These are phyloP conservation scores for Ammopiptanthus mongolicus DNA, from an alignment of 306 rosid genomes.

Conservation along the genomic window DNA sequence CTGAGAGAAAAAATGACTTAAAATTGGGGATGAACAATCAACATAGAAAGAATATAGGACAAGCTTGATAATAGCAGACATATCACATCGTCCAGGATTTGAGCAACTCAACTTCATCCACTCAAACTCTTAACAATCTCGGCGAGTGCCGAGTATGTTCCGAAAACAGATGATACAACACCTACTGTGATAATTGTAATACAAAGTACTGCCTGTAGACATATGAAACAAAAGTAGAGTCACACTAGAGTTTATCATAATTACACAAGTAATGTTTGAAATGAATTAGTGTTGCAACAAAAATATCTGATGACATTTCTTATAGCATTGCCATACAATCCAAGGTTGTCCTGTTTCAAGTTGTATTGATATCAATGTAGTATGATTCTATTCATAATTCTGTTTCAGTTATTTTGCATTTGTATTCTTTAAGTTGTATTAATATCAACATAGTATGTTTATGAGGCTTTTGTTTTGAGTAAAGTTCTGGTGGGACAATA, in stretches of 20 bases:
- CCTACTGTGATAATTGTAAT: conserved; percentile 55
- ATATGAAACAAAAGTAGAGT: neutral
- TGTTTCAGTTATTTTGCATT: neutral
- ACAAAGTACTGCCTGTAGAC: conserved; percentile 55
- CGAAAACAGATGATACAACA: conserved; percentile 43
- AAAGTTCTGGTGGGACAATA: neutral
- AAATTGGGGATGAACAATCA: conserved; percentile 25
- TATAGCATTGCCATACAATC: neutral
- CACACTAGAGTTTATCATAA: neutral
- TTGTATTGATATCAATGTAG: neutral
- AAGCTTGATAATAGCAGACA: neutral
- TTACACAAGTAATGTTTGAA: neutral
- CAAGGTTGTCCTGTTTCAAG: neutral
- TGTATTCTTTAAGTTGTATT: neutral
- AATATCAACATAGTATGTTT: neutral
- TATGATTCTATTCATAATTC: neutral
- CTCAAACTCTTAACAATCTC: conserved; percentile 58
- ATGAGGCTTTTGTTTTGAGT: neutral
- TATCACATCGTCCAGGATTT: neutral
- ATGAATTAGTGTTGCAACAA: neutral
- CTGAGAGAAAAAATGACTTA: conserved; percentile 9
- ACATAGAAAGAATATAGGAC: neutral
- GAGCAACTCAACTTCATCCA: conserved; percentile 32
- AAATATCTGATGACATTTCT: neutral
- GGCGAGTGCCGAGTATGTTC: conserved; percentile 68